Evolutionary conservation across 208 protist genomes (phyloP).

Genomic region (Wallacemonas sp.): DNA sequence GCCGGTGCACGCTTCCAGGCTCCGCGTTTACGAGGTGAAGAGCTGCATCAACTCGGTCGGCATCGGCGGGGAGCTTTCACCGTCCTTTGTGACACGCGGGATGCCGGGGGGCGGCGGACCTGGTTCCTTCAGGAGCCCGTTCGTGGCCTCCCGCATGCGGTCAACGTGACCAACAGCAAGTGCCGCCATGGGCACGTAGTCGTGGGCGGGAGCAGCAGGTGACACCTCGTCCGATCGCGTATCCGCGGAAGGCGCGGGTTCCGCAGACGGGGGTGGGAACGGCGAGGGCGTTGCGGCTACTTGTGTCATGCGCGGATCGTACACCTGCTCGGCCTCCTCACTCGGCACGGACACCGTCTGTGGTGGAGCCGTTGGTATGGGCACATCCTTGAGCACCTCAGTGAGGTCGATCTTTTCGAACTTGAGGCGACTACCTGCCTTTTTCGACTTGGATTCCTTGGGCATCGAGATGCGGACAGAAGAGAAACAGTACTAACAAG

Average conservation of each 20-base stretch:
- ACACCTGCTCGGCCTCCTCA: constrained; percentile 30
- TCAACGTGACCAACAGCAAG: constrained; percentile 57
- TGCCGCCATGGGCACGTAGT: constrained; percentile 67
- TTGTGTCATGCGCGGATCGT: background rate
- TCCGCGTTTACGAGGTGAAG: constrained; percentile 40
- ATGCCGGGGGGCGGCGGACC: constrained; percentile 47
- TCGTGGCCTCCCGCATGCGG: constrained; percentile 54
- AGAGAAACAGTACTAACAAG: too few species aligned
- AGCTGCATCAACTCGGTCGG: constrained; percentile 79
- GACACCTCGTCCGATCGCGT: constrained; percentile 15
- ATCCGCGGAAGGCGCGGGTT: constrained; percentile 3
- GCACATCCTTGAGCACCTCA: constrained; percentile 14
- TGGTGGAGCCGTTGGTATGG: background rate
- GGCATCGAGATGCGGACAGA: constrained; percentile 5
- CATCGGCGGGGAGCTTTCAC: constrained; percentile 60
- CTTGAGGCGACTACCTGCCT: constrained; percentile 3
- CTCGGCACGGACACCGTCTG: constrained; percentile 20
- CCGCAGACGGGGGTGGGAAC: background rate
- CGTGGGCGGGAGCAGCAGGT: constrained; percentile 21
- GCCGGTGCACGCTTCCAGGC: background rate
- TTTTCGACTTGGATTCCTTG: constrained; percentile 11
- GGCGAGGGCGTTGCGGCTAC: background rate
- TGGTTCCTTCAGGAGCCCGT: constrained; percentile 81
- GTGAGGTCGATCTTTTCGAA: constrained; percentile 9
- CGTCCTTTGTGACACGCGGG: constrained; percentile 67